Evolutionary conservation across 2,329 filamentous ascomycete genomes (phyloP), one percentile per base, ranked within the genome.

Genomic region (Exophiala calicioides): DNA sequence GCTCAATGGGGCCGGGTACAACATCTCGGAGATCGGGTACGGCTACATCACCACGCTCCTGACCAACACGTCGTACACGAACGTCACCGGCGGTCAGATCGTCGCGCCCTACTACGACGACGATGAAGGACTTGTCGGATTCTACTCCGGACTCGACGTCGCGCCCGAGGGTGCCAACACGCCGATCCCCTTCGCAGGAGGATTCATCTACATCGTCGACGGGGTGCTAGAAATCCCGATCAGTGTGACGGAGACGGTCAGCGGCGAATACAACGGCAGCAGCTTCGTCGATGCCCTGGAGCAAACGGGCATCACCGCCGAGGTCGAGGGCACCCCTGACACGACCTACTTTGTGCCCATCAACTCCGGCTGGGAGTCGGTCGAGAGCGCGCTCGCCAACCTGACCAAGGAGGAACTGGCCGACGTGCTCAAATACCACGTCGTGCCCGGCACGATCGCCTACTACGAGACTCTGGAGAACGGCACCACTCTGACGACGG

Each of bases 291-390:
- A 74, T 21, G 73, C 77, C 6, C 63, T 81, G 24, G 62, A 62
- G 24, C 58, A 63, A 1, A 65, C 71, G 4, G 67, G 34, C 68
- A 19, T 65, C 18, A 18, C 30, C n/a, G 24, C 38, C 13, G 31
- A 37, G 16, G 10, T 52, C 30, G 39, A 50, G 19, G 38, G 21
- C n/a, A 9, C 65, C 1, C 55, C 58, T 6, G 72, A 81, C 58
- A 54, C 86, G 27, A 86, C 83, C 45, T 71, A 86, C 52, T 85
- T 87, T 55, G 80, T 78, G 1, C 82, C 84, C 1, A 73, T 67
- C 59, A 81, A 85, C 61, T 68, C 67, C 2, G 83, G 82, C 8
- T 81, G 86, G 67, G 67, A 74, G 29, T 63, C 67, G 21, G 78
- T 86, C 35, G 79, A 76, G 44, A 78, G 72, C 41, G 66, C 74